A percentile compares a stretch with the other conserved stretches of the same genome.
These are phyloP conservation scores for Stagonosporopsis chrysanthemi DNA, from an alignment of 2,329 filamentous ascomycete species.

Conservation along the genomic window DNA sequence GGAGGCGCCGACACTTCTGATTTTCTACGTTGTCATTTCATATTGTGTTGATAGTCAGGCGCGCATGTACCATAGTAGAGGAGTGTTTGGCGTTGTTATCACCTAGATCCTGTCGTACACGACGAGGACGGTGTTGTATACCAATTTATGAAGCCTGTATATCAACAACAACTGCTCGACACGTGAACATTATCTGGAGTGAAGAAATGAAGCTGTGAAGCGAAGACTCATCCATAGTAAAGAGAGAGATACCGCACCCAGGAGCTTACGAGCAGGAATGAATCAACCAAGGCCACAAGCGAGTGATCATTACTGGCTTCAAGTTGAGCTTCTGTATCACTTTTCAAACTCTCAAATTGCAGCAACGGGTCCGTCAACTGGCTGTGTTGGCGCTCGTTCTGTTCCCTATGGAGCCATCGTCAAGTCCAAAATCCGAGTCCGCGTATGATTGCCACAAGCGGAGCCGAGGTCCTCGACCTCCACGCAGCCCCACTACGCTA, in stretches of 20 bases:
- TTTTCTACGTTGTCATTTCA: conserved; percentile 26
- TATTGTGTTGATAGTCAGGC: conserved; percentile 36
- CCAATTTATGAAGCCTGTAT: conserved; percentile 18
- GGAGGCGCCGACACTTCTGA: conserved; percentile 2
- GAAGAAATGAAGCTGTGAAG: not conserved
- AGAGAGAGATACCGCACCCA: not conserved
- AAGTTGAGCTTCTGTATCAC: no score
- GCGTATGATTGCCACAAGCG: conserved; percentile 13
- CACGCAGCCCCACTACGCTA: conserved; percentile 24
- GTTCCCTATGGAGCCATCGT: no score
- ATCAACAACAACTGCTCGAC: not conserved
- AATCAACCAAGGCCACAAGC: no score
- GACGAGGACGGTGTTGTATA: conserved; percentile 17
- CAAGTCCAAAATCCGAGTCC: not conserved
- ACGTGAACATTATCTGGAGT: not conserved
- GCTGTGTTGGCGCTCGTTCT: no score
- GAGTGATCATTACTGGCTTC: no score
- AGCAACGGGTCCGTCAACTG: no score
- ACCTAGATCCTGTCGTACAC: conserved; percentile 34
- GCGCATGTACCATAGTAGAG: conserved; percentile 42
- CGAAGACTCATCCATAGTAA: not conserved
- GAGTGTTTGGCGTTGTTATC: conserved; percentile 38
- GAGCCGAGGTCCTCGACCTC: conserved; percentile 20
- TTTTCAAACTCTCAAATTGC: no score
- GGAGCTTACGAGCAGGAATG: no score